phyloP scores from a whole-genome alignment of 805 yeast species.

The Yarrowia alimentaria region DNA sequence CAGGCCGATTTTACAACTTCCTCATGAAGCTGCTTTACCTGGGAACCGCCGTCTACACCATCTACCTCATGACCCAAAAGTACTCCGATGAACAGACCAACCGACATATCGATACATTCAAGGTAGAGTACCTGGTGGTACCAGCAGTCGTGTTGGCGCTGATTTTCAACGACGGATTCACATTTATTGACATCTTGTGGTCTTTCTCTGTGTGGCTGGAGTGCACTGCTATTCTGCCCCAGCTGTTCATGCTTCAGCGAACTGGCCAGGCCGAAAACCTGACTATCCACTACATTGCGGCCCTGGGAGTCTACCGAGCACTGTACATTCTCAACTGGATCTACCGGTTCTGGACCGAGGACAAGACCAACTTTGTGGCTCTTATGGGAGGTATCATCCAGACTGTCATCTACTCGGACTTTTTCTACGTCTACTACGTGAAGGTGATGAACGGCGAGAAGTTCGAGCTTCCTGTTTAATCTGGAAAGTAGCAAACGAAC shows the following conservation, averaged over 20 bases:
- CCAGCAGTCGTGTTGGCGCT: slow-evolving; percentile 60
- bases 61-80: slow-evolving; percentile 64
- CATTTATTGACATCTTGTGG: slow-evolving; percentile 64
- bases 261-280: slow-evolving; percentile 84
- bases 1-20: slow-evolving; percentile 54
- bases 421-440: slow-evolving; percentile 86
- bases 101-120: slow-evolving; percentile 71
- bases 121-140: slow-evolving; percentile 63
- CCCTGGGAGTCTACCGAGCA: slow-evolving; percentile 85
- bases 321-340: slow-evolving; percentile 94
- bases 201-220: slow-evolving; percentile 91
- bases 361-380: slow-evolving; percentile 64
- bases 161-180: slow-evolving; percentile 64
- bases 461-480: slow-evolving; percentile 64
- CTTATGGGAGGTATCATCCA: slow-evolving; percentile 80
- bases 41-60: slow-evolving; percentile 68
- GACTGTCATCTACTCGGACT: slow-evolving; percentile 87
- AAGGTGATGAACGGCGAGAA: slow-evolving; percentile 74
- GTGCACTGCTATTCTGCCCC: slow-evolving; percentile 88
- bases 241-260: slow-evolving; percentile 82
- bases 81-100: slow-evolving; percentile 52
- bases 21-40: slow-evolving; percentile 81
- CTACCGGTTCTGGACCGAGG: slow-evolving; percentile 70
- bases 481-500: too few species aligned
- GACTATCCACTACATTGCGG: slow-evolving; percentile 90